Evolutionary conservation across 805 yeast genomes (phyloP).

Genomic region (Barnettozyma siamensis): DNA sequence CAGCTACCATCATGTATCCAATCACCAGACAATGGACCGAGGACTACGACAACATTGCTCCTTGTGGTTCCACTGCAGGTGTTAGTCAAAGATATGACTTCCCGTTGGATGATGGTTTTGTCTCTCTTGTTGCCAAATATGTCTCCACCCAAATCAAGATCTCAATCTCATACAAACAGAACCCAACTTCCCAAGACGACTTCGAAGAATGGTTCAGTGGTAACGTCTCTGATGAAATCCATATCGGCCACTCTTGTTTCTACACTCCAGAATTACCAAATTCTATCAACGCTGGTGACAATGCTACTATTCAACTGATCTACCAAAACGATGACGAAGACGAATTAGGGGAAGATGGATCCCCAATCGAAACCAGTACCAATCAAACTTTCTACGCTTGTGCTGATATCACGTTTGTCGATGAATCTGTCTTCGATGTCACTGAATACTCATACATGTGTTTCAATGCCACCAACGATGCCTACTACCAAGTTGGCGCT

Average conservation of each 20-base stretch:
- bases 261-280: slow-evolving; percentile 38
- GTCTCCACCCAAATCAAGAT: slow-evolving; percentile 33
- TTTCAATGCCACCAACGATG: slow-evolving; percentile 37
- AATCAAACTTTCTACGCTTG: slow-evolving; percentile 42
- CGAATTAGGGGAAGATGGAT: slow-evolving; percentile 15
- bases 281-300: slow-evolving; percentile 31
- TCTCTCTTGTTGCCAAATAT: slow-evolving; percentile 40
- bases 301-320: slow-evolving; percentile 40
- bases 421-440: slow-evolving; percentile 33
- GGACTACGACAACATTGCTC: slow-evolving; percentile 39
- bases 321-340: slow-evolving; percentile 31
- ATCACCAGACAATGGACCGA: slow-evolving; percentile 40
- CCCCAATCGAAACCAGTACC: slow-evolving; percentile 31
- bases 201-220: slow-evolving; percentile 35
- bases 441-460: slow-evolving; percentile 31
- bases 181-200: slow-evolving; percentile 36
- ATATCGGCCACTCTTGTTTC: slow-evolving; percentile 42
- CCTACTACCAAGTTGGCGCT: slow-evolving; percentile 31
- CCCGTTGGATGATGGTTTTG: slow-evolving; percentile 42
- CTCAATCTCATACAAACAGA: slow-evolving; percentile 33
- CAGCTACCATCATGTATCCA: slow-evolving; percentile 34
- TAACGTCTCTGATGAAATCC: slow-evolving; percentile 34
- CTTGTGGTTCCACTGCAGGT: slow-evolving; percentile 39
- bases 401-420: slow-evolving; percentile 39
- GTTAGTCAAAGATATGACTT: slow-evolving; percentile 36